Evolutionary conservation across 495 filamentous ascomycete species (phyloP).

Genomic region (Aspergillus steynii): DNA sequence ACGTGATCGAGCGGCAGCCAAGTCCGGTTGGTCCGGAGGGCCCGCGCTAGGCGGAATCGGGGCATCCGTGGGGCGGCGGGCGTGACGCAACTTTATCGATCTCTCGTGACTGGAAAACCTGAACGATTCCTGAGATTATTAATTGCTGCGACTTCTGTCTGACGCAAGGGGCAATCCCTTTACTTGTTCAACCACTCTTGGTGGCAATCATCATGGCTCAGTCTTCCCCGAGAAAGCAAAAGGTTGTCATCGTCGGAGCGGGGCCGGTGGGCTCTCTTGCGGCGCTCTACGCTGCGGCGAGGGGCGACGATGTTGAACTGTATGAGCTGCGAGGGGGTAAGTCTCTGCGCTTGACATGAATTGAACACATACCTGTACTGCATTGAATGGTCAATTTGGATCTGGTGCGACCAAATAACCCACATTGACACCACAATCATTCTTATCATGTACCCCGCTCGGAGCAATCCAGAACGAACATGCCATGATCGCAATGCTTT

Average conservation of each 20-base stretch:
- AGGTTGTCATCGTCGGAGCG: constrained; percentile 82
- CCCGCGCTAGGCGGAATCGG: too few species aligned
- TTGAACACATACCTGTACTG: not conserved
- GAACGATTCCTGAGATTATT: not conserved
- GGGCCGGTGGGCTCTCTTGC: constrained; percentile 92
- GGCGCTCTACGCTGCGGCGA: constrained; percentile 84
- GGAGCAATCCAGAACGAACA: too few species aligned
- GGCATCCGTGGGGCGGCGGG: too few species aligned
- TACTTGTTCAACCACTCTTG: not conserved
- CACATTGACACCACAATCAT: not conserved
- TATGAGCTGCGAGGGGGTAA: constrained; percentile 92
- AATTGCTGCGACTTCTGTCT: not conserved
- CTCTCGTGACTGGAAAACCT: not conserved
- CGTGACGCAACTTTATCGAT: not conserved
- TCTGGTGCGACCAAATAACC: not conserved
- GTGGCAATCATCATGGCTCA: not conserved
- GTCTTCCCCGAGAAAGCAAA: constrained; percentile 47
- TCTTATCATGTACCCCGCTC: not conserved
- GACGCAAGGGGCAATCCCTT: not conserved
- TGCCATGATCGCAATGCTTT: not conserved
- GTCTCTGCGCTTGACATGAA: constrained; percentile 22
- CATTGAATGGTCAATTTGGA: not conserved
- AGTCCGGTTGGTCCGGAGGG: not conserved
- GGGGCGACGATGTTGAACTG: constrained; percentile 86
- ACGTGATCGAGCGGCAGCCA: not conserved